These are phyloP conservation scores for Aspergillus alliaceus DNA, from an alignment of 2,329 filamentous ascomycete genomes.

Conservation along the genomic window DNA sequence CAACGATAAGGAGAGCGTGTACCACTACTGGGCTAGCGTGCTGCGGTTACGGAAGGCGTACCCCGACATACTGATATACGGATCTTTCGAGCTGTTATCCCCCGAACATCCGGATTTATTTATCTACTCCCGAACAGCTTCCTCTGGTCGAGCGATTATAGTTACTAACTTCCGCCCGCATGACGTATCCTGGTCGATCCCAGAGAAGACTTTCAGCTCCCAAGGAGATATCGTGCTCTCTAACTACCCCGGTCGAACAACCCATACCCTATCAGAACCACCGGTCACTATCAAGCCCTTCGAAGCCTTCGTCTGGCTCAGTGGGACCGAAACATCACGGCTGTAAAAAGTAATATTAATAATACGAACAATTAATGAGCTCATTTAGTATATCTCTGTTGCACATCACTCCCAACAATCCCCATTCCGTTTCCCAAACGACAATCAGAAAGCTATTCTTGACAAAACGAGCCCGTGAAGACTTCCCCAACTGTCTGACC, in stretches of 20 bases:
- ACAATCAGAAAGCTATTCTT: neutral
- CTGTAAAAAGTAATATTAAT: neutral
- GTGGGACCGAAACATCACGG: neutral
- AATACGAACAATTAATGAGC: neutral
- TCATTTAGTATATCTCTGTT: neutral
- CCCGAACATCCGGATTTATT: constrained; percentile 2
- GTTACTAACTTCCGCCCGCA: constrained; percentile 3
- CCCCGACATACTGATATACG: constrained; percentile 3
- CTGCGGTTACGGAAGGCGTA: constrained; percentile 4
- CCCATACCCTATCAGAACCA: neutral
- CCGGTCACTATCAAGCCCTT: neutral
- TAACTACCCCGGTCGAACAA: neutral
- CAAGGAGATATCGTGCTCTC: neutral
- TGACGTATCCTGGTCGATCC: neutral
- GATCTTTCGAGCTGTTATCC: constrained; percentile 1
- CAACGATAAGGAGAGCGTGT: constrained; percentile 4
- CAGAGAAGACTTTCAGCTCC: neutral
- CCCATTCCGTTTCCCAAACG: neutral
- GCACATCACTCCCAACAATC: neutral
- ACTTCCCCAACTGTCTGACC: neutral
- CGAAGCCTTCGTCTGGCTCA: constrained; percentile 3
- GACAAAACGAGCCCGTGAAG: neutral
- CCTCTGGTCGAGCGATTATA: neutral
- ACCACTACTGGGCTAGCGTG: constrained; percentile 1
- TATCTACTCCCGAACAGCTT: neutral